phyloP scores from a whole-genome alignment of 2,329 filamentous ascomycete genomes.

The Penicillium sp. region DNA sequence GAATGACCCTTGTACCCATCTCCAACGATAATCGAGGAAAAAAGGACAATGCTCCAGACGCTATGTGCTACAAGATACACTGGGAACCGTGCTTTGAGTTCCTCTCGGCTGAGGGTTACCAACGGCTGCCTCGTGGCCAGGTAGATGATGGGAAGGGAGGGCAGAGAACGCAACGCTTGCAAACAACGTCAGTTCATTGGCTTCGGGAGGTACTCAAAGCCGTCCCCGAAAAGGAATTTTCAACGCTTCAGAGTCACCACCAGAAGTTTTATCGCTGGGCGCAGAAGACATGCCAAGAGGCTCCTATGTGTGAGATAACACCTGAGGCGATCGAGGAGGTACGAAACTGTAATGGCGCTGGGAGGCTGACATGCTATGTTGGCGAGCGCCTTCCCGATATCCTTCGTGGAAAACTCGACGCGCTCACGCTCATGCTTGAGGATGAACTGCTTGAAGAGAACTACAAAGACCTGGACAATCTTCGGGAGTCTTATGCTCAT shows the following conservation, averaged over 20 bases:
- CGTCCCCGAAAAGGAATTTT: constrained; percentile 13
- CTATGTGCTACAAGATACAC: constrained; percentile 21
- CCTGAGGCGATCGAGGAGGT: constrained; percentile 10
- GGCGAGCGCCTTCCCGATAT: constrained; percentile 23
- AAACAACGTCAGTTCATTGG: constrained; percentile 17
- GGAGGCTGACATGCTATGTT: constrained; percentile 14
- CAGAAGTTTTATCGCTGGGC: constrained; percentile 23
- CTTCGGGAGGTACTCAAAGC: constrained; percentile 9
- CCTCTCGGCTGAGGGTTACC: constrained; percentile 16
- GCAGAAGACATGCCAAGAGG: constrained; percentile 10
- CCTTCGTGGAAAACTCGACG: constrained; percentile 24
- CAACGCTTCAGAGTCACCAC: constrained; percentile 9
- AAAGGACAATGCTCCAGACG: constrained; percentile 9
- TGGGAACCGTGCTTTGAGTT: constrained; percentile 24
- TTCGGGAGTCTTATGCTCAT: constrained; percentile 21
- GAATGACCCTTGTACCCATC: constrained; percentile 15
- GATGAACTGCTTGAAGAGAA: constrained; percentile 25
- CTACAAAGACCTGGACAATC: constrained; percentile 22
- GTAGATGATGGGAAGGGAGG: constrained; percentile 6
- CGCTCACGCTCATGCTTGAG: constrained; percentile 28
- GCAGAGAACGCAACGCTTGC: constrained; percentile 13
- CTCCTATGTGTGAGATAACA: constrained; percentile 1
- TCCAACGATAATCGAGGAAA: constrained; percentile 17
- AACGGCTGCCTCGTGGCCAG: constrained; percentile 11
- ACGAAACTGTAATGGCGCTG: constrained; percentile 11